A percentile compares a stretch with the other conserved stretches of the same genome.
These are phyloP conservation scores for Candida succiphila DNA, from an alignment of 805 yeast species.

Conservation along the genomic window DNA sequence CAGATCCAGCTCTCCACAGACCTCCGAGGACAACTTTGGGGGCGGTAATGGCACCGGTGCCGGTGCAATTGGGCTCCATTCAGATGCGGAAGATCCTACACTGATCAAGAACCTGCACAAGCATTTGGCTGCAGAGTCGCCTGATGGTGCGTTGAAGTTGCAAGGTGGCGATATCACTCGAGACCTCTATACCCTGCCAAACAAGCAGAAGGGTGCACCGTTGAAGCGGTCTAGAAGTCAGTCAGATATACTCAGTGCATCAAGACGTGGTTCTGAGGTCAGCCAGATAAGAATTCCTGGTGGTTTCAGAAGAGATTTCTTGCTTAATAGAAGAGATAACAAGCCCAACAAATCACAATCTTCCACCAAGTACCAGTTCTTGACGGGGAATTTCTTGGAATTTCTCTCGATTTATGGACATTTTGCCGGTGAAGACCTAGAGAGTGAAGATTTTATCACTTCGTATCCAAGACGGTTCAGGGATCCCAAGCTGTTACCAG, in stretches of 20 bases:
- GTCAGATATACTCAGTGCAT: slow-evolving; percentile 17
- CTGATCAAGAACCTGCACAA: slow-evolving; percentile 23
- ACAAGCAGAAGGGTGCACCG: slow-evolving; percentile 4
- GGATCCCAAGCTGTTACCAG: slow-evolving; percentile 14
- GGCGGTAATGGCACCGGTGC: too few relatives aligned
- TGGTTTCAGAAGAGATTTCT: slow-evolving; percentile 68
- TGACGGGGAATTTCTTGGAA: slow-evolving; percentile 68
- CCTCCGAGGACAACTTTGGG: too few relatives aligned
- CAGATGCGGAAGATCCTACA: slow-evolving; percentile 27
- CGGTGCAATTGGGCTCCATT: too few relatives aligned
- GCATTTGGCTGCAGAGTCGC: slow-evolving; percentile 25
- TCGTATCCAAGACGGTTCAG: slow-evolving; percentile 31
- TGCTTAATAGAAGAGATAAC: slow-evolving; percentile 21
- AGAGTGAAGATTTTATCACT: slow-evolving; percentile 51
- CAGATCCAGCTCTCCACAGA: too few relatives aligned
- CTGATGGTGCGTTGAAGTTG: slow-evolving; percentile 22
- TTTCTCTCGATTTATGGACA: slow-evolving; percentile 75
- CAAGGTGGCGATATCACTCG: slow-evolving; percentile 46
- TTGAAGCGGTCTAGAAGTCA: slow-evolving; percentile 18
- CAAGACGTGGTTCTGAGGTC: slow-evolving; percentile 54
- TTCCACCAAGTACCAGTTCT: slow-evolving; percentile 30
- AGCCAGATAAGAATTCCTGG: slow-evolving; percentile 71
- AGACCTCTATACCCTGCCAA: slow-evolving; percentile 28
- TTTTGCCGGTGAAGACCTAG: slow-evolving; percentile 78
- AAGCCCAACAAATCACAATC: slow-evolving; percentile 3